Conservation (phyloP, 2,329 filamentous ascomycete genomes). For the Fusarium compactum region DNA sequence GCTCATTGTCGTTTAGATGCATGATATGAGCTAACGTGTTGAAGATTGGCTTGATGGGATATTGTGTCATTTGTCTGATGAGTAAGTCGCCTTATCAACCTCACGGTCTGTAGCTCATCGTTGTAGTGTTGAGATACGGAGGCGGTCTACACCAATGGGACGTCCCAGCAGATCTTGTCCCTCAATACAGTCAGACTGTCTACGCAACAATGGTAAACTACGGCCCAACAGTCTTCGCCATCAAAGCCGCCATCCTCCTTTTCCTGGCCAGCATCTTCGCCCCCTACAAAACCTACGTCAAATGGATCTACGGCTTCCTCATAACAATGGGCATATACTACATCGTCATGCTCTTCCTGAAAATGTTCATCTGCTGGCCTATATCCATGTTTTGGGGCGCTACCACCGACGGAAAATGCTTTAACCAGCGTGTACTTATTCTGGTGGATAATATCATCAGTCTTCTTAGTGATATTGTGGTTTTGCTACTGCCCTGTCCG, state of each 20-base stretch:
- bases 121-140: conserved; percentile 31
- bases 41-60: conserved; percentile 34
- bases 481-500: conserved; percentile 19
- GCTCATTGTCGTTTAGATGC: accelerated
- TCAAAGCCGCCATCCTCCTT: conserved; percentile 29
- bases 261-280: conserved; percentile 27
- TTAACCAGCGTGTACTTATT: conserved; percentile 23
- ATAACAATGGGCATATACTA: conserved; percentile 25
- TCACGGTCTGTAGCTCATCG: accelerated
- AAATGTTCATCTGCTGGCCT: conserved; percentile 28
- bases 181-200: conserved; percentile 26
- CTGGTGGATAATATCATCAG: conserved; percentile 35
- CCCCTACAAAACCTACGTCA: conserved; percentile 30
- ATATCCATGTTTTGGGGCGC: conserved; percentile 31
- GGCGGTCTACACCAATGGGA: conserved; percentile 33
- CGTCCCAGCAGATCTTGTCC: conserved; percentile 19
- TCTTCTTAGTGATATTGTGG: conserved; percentile 26
- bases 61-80: conserved; percentile 21
- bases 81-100: background rate
- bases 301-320: conserved; percentile 30
- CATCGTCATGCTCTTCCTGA: conserved; percentile 21
- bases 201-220: conserved; percentile 37
- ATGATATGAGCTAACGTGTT: accelerated
- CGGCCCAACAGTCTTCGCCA: conserved; percentile 30
- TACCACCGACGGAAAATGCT: conserved; percentile 19